Conservation (phyloP, 371 early-diverging fungal species). For the Rhizopus arrhizus region DNA sequence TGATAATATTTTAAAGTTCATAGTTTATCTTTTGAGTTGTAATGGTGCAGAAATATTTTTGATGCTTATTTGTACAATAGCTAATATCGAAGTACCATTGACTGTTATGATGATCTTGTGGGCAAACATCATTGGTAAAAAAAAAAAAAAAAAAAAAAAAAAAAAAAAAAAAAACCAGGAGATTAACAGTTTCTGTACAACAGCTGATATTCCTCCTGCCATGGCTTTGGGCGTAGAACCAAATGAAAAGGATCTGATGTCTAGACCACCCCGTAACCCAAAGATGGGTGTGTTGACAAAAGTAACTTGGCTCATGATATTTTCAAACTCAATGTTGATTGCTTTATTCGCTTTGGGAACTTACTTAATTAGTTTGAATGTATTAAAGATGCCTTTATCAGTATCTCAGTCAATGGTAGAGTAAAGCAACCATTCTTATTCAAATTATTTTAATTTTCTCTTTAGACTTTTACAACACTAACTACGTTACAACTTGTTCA, state of each 20-base stretch:
- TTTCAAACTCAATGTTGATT: constrained; percentile 48
- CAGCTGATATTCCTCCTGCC: constrained; percentile 72
- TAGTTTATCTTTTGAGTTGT: constrained; percentile 82
- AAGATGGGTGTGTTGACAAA: constrained; percentile 61
- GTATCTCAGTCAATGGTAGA: constrained; percentile 30
- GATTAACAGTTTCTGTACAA: not conserved
- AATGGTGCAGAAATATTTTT: constrained; percentile 76
- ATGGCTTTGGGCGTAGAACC: constrained; percentile 82
- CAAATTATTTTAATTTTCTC: constrained; percentile 3
- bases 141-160: not conserved
- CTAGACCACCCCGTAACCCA: constrained; percentile 73
- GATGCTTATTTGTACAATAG: constrained; percentile 55
- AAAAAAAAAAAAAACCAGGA: no score
- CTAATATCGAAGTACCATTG: constrained; percentile 54
- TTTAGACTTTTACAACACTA: constrained; percentile 73
- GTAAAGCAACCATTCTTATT: not conserved
- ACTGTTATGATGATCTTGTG: constrained; percentile 54
- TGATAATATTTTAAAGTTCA: constrained; percentile 89
- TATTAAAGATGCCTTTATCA: constrained; percentile 16
- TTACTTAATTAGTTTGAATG: constrained; percentile 55
- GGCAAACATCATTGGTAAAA: constrained; percentile 51
- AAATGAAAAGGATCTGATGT: constrained; percentile 77
- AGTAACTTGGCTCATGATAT: constrained; percentile 33
- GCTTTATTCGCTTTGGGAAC: constrained; percentile 62
- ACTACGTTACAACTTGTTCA: constrained; percentile 82